Conservation (phyloP, 2,329 filamentous ascomycete species). For the Diaporthe vaccinii region DNA sequence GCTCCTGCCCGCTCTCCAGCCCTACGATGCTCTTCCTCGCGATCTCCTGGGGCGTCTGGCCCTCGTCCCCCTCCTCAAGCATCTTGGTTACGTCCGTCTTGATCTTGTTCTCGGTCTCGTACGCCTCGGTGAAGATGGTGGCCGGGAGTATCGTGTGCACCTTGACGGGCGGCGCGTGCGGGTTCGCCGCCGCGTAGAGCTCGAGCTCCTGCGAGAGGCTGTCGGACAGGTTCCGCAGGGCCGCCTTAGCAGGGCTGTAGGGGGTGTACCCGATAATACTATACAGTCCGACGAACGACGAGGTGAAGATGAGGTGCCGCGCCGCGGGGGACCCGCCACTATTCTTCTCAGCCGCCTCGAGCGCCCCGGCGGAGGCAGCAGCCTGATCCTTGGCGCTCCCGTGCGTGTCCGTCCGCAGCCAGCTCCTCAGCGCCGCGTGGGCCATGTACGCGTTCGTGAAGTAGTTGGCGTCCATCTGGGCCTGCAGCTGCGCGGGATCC, state of each 20-base stretch:
- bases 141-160: conserved; percentile 77
- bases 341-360: background rate
- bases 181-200: conserved; percentile 51
- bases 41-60: conserved; percentile 67
- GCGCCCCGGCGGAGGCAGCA: background rate
- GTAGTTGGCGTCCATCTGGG: conserved; percentile 57
- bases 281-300: conserved; percentile 72
- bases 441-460: conserved; percentile 56
- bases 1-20: conserved; percentile 73
- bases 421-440: conserved; percentile 50
- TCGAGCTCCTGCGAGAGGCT: conserved; percentile 71
- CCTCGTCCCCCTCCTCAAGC: conserved; percentile 53
- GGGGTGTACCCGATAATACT: conserved; percentile 74
- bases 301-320: conserved; percentile 78
- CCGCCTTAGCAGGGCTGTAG: conserved; percentile 77
- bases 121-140: conserved; percentile 72
- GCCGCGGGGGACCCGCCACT: conserved; percentile 27
- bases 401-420: conserved; percentile 42
- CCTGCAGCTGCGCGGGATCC: conserved; percentile 49
- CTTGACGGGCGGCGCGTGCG: conserved; percentile 56
- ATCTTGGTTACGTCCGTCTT: conserved; percentile 55
- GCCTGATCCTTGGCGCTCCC: background rate
- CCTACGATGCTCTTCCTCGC: conserved; percentile 69
- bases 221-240: conserved; percentile 75
- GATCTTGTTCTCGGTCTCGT: conserved; percentile 53